These are phyloP conservation scores for Nicotiana otophora DNA, from an alignment of 257 asterid genomes.

Conservation along the genomic window DNA sequence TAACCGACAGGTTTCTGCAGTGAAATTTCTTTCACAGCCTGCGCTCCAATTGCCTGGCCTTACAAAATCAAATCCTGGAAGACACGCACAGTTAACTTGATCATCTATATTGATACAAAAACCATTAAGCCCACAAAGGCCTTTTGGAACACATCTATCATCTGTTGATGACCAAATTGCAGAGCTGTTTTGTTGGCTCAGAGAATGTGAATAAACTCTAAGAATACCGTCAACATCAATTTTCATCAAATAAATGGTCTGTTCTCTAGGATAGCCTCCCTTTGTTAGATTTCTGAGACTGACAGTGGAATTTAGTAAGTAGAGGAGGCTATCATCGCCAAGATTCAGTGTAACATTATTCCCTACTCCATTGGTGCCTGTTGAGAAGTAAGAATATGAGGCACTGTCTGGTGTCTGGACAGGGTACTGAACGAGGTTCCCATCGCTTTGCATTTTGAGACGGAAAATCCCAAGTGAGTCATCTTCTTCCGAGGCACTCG, in stretches of 20 bases:
- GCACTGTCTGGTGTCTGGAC: neutral
- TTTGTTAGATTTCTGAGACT: constrained; percentile 13
- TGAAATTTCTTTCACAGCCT: constrained; percentile 29
- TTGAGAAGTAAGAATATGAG: constrained; percentile 21
- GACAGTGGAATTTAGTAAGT: constrained; percentile 27
- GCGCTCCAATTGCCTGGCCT: constrained; percentile 24
- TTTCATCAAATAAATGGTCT: constrained; percentile 23
- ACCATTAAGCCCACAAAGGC: constrained; percentile 46
- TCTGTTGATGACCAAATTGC: constrained; percentile 10
- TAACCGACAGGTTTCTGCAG: constrained; percentile 16
- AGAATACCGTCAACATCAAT: constrained; percentile 45
- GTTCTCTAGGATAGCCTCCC: constrained; percentile 16
- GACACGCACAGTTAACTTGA: constrained; percentile 22
- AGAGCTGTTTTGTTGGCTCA: constrained; percentile 20
- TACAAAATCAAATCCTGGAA: constrained; percentile 35
- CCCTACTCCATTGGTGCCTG: neutral
- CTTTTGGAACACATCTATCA: constrained; percentile 34
- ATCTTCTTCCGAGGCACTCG: constrained; percentile 37
- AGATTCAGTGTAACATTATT: constrained; percentile 29
- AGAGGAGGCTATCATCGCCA: constrained; percentile 33
- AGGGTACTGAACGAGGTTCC: constrained; percentile 49
- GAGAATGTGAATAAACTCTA: constrained; percentile 30
- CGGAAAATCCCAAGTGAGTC: constrained; percentile 26
- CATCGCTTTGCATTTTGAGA: constrained; percentile 41
- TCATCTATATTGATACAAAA: constrained; percentile 26